Conservation (phyloP, 345 rosid species). For the Eucalyptus fibrosa region DNA sequence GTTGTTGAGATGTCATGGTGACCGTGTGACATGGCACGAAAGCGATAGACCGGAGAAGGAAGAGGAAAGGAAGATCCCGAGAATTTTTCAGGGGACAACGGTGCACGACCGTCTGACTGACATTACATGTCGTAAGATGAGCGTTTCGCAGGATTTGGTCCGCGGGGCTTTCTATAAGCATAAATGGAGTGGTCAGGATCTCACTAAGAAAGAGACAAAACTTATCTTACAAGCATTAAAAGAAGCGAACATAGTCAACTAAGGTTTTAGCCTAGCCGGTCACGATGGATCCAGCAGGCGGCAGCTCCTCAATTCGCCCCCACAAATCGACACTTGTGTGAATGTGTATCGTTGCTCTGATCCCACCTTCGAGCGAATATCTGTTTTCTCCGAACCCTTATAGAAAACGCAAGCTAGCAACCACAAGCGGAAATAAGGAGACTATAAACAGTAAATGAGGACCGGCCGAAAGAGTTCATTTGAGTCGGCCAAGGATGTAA, state of each 20-base stretch:
- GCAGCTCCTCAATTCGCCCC: background rate
- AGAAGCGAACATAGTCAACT: too few relatives aligned
- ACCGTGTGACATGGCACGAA: background rate
- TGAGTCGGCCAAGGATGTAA: background rate
- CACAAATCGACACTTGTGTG: background rate
- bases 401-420: background rate
- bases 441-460: background rate
- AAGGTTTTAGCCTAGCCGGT: too few relatives aligned
- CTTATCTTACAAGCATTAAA: too few relatives aligned
- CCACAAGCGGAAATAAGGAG: background rate
- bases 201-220: background rate
- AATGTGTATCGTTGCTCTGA: background rate
- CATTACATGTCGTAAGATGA: background rate
- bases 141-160: background rate
- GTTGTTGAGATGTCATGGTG: background rate
- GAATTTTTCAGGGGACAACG: background rate
- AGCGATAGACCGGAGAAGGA: background rate
- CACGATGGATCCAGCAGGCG: too few relatives aligned
- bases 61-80: background rate
- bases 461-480: background rate
- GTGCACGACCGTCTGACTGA: background rate
- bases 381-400: background rate
- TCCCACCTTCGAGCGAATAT: background rate
- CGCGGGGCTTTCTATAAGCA: background rate
- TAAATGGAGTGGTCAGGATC: background rate